phyloP scores from a whole-genome alignment of 192 early-diverging fungal species.

The Rhizoclosmatium sp. region DNA sequence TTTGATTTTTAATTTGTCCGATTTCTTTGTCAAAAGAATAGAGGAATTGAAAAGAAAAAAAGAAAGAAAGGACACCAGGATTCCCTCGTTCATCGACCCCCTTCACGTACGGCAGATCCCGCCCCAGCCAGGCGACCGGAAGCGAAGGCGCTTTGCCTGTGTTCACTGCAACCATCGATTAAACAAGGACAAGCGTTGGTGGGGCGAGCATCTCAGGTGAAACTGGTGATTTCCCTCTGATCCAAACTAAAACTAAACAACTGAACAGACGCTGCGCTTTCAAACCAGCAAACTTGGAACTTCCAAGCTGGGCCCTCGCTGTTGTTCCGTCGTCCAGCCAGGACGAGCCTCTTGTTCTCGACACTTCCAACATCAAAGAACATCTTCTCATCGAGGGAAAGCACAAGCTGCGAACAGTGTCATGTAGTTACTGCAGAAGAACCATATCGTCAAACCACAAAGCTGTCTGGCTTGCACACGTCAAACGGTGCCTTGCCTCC shows the following conservation, averaged over 20 bases:
- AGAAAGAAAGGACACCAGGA: neutral
- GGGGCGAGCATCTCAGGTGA: neutral
- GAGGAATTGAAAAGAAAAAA: neutral
- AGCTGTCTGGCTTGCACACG: neutral
- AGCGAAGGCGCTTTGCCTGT: neutral
- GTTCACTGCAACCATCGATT: neutral
- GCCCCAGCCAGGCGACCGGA: neutral
- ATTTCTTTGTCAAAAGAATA: neutral
- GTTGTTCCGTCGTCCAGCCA: too few relatives aligned
- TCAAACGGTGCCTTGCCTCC: neutral
- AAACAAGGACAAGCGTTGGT: neutral
- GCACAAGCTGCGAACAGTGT: neutral
- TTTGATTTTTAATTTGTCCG: too few relatives aligned
- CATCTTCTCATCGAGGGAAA: neutral
- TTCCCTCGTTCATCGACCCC: neutral
- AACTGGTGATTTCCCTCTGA: neutral
- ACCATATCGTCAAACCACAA: neutral
- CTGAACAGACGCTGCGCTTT: too few relatives aligned
- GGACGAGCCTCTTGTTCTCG: too few relatives aligned
- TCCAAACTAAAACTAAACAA: too few relatives aligned
- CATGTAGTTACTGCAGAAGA: neutral
- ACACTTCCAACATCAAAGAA: neutral
- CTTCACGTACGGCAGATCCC: neutral
- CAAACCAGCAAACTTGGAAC: too few relatives aligned
- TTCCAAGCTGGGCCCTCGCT: too few relatives aligned